Evolutionary conservation across 2,329 filamentous ascomycete genomes (phyloP).

Genomic region (Biscogniauxia sp.): DNA sequence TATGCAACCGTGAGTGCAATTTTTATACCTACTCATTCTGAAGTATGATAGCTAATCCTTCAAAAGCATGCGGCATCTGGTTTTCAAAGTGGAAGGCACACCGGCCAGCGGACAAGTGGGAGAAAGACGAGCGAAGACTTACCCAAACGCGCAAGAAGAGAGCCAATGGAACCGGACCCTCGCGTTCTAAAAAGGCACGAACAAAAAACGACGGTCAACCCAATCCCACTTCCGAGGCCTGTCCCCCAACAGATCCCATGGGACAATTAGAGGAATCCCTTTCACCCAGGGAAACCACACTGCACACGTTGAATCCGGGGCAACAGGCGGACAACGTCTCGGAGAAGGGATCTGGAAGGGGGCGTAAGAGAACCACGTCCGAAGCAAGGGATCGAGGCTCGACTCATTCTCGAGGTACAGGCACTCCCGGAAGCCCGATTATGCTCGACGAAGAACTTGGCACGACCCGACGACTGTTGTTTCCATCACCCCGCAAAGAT

Average conservation of each 20-base stretch:
- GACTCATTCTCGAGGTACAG: conserved; percentile 46
- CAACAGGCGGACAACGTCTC: conserved; percentile 37
- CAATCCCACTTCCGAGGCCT: conserved; percentile 53
- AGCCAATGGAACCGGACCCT: conserved; percentile 39
- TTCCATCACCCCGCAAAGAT: conserved; percentile 71
- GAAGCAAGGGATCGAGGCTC: conserved; percentile 37
- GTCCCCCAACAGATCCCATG: conserved; percentile 51
- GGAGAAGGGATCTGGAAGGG: conserved; percentile 24
- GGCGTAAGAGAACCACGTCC: conserved; percentile 7
- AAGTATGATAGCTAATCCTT: conserved; percentile 27
- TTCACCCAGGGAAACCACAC: conserved; percentile 25
- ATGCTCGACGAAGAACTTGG: conserved; percentile 52
- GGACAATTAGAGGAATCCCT: conserved; percentile 43
- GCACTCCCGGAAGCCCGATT: conserved; percentile 57
- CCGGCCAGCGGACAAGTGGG: conserved; percentile 82
- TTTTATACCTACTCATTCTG: background rate
- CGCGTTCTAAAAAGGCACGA: conserved; percentile 47
- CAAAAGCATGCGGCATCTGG: conserved; percentile 83
- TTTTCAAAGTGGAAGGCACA: conserved; percentile 84
- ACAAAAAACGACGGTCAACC: conserved; percentile 45
- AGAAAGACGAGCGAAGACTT: conserved; percentile 56
- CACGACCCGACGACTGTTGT: conserved; percentile 67
- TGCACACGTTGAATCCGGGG: conserved; percentile 11
- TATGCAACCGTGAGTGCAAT: conserved; percentile 77
- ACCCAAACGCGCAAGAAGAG: conserved; percentile 52